Conservation (phyloP, 202 grass and related monocot species). For the Bolboschoenoplectus hybrid region DNA sequence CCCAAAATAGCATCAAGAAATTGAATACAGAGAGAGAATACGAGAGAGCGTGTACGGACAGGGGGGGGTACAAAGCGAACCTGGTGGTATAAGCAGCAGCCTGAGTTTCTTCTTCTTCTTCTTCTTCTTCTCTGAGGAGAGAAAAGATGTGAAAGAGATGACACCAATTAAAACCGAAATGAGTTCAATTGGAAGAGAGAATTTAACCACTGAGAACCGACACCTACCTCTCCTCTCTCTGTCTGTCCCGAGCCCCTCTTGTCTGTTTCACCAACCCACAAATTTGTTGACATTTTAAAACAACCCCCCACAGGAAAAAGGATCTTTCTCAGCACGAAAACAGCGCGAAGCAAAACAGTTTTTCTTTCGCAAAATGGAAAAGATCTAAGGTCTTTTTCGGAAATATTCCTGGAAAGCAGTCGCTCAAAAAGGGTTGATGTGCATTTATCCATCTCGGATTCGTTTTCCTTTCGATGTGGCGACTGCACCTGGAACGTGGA, state of each 20-base stretch:
- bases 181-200: slow-evolving; percentile 3
- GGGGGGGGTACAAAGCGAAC: background rate
- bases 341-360: background rate
- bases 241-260: background rate
- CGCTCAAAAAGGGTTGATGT: background rate
- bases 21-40: background rate
- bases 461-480: background rate
- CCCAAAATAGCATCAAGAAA: slow-evolving; percentile 16
- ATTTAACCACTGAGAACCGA: slow-evolving; percentile 26
- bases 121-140: background rate
- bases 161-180: background rate
- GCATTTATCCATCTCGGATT: background rate
- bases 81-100: background rate
- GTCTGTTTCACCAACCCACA: slow-evolving; percentile 34
- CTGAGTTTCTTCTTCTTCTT: background rate
- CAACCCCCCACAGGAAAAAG: background rate
- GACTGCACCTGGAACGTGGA: background rate
- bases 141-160: background rate
- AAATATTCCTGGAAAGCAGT: background rate
- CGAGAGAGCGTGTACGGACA: background rate
- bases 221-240: slow-evolving; percentile 29
- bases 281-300: slow-evolving; percentile 14
- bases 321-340: background rate
- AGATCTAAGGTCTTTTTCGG: background rate
- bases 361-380: background rate